Conservation (phyloP, 176 grass and related monocot species). For the Bonia amplexicaulis region DNA sequence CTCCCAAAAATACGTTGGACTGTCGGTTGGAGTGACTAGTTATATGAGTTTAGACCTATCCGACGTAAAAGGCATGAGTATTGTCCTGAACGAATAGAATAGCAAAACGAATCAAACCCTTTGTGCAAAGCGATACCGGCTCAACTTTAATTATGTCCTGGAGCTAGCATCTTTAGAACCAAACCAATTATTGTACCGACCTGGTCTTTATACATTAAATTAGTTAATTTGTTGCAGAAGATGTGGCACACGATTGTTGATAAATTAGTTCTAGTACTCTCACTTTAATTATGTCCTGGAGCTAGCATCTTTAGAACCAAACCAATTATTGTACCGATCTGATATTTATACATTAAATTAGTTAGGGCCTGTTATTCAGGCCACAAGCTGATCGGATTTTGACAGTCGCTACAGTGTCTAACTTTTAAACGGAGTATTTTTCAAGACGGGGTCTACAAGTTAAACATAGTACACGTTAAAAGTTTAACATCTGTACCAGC, state of each 20-base stretch:
- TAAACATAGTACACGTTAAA: too few relatives aligned
- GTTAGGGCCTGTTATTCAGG: too few relatives aligned
- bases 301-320: background rate
- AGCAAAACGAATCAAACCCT: background rate
- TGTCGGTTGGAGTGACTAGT: background rate
- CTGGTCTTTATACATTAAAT: background rate
- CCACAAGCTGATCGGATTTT: too few relatives aligned
- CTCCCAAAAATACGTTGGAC: background rate
- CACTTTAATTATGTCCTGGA: background rate
- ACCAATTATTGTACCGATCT: background rate
- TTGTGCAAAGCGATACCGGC: background rate
- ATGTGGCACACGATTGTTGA: background rate
- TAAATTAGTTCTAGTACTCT: background rate
- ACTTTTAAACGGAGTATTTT: too few relatives aligned
- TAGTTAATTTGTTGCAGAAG: background rate
- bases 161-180: background rate
- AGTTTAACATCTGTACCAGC: too few relatives aligned
- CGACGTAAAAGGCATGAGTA: too few relatives aligned
- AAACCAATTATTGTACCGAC: constrained; percentile 3
- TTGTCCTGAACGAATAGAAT: background rate
- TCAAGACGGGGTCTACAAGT: too few relatives aligned
- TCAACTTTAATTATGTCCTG: background rate
- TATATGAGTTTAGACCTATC: background rate
- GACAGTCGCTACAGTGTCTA: too few relatives aligned
- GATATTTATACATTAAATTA: background rate